Conservation (phyloP, 305 asterid species). For the Fraxinus floribunda region DNA sequence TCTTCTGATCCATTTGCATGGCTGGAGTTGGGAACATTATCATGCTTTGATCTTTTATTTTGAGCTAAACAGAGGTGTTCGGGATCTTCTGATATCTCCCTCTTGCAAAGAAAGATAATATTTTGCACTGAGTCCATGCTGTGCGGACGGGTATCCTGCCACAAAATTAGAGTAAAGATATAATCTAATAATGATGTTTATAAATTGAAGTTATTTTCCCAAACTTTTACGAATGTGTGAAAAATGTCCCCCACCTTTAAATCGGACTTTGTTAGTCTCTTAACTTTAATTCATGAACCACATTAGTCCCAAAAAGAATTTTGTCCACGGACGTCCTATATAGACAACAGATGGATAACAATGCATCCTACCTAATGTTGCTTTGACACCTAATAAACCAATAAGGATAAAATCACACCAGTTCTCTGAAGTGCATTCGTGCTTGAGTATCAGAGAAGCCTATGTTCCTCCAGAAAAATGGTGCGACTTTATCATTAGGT, state of each 20-base stretch:
- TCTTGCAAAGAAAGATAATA: slow-evolving; percentile 61
- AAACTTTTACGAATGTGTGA: background rate
- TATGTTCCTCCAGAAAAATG: background rate
- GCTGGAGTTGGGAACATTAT: slow-evolving; percentile 61
- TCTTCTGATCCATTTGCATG: slow-evolving; percentile 84
- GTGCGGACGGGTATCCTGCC: slow-evolving; percentile 50
- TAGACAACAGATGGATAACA: background rate
- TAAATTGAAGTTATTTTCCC: background rate
- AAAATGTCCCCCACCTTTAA: background rate
- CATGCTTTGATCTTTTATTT: slow-evolving; percentile 54
- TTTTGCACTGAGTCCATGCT: slow-evolving; percentile 41
- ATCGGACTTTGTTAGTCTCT: background rate
- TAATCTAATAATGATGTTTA: background rate
- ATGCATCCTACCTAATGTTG: background rate
- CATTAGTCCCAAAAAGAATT: background rate
- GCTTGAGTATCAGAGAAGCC: background rate
- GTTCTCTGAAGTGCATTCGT: background rate
- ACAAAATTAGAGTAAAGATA: background rate
- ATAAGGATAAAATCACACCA: background rate
- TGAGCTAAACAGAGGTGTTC: slow-evolving; percentile 51
- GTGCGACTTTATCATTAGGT: background rate
- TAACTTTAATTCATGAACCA: background rate
- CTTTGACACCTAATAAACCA: background rate
- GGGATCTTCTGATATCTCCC: slow-evolving; percentile 54
- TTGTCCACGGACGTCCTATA: background rate